A percentile compares a stretch with the other conserved stretches of the same genome.
Conservation (phyloP, 129 eudicot genomes). For the Centaurea solstitialis region DNA sequence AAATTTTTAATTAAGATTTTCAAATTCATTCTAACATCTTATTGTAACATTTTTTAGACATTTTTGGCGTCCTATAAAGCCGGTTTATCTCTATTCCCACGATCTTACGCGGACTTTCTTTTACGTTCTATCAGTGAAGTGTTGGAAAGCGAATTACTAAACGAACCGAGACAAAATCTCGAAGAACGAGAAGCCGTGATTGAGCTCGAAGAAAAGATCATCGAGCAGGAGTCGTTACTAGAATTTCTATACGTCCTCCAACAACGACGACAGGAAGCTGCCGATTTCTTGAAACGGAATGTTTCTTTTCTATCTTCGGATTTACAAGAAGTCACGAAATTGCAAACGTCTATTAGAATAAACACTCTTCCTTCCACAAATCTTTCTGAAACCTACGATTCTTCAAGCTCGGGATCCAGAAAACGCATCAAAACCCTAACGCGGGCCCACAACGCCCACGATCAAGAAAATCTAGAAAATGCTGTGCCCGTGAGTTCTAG, state of each 20-base stretch:
- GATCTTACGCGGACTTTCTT: background rate
- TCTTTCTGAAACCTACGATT: constrained; percentile 42
- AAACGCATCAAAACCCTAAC: constrained; percentile 54
- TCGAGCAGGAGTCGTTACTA: constrained; percentile 75
- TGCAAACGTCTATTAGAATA: constrained; percentile 46
- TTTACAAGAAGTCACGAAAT: constrained; percentile 66
- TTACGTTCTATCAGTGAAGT: constrained; percentile 51
- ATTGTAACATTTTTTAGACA: background rate
- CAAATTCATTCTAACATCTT: no score
- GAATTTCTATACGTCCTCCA: constrained; percentile 66
- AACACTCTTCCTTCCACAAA: constrained; percentile 32
- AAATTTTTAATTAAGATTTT: no score
- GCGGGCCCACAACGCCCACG: constrained; percentile 21
- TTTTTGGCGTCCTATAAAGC: background rate
- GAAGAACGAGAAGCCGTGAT: constrained; percentile 70
- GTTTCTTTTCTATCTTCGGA: constrained; percentile 75
- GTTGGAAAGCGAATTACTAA: constrained; percentile 69
- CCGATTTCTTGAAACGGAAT: constrained; percentile 51
- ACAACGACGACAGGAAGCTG: constrained; percentile 69
- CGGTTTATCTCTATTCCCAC: background rate
- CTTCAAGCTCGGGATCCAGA: constrained; percentile 47
- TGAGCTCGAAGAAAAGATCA: constrained; percentile 66
- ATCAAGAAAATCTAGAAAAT: constrained; percentile 37
- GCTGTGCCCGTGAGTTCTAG: constrained; percentile 49
- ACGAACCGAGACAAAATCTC: constrained; percentile 51